These are phyloP conservation scores for Stylosanthes scabra DNA, from an alignment of 331 rosid species.

Conservation along the genomic window DNA sequence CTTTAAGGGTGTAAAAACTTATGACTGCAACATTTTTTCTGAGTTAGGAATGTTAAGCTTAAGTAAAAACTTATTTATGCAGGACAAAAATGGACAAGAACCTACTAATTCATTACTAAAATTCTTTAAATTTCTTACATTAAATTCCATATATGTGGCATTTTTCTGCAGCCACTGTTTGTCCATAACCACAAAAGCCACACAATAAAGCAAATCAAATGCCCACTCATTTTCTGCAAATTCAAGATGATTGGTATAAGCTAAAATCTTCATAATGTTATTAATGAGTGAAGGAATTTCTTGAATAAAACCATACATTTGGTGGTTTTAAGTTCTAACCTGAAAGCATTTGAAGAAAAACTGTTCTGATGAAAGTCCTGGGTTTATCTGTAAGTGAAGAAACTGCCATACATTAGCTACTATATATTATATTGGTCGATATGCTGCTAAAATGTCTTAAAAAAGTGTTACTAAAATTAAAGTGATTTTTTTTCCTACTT, in stretches of 20 bases:
- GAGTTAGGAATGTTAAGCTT: too few relatives aligned
- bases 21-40: too few relatives aligned
- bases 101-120: too few relatives aligned
- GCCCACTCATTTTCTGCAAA: conserved; percentile 86
- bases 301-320: not conserved
- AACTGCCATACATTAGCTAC: conserved; percentile 20
- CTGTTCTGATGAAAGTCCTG: conserved; percentile 70
- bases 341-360: conserved; percentile 83
- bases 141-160: conserved; percentile 93
- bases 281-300: too few relatives aligned
- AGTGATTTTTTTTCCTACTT: too few relatives aligned
- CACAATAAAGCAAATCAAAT: conserved; percentile 88
- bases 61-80: too few relatives aligned
- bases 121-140: conserved; percentile 55
- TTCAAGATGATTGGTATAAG: not conserved
- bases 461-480: too few relatives aligned
- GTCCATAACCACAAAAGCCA: conserved; percentile 88
- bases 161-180: conserved; percentile 86
- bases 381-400: conserved; percentile 74
- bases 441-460: too few relatives aligned
- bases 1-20: too few relatives aligned
- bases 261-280: not conserved
- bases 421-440: too few relatives aligned
- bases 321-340: conserved; percentile 50
- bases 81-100: too few relatives aligned